A percentile compares a stretch with the other conserved stretches of the same genome.
These are phyloP conservation scores for Emergomyces orientalis DNA, from an alignment of 2,329 filamentous ascomycete species.

Conservation along the genomic window DNA sequence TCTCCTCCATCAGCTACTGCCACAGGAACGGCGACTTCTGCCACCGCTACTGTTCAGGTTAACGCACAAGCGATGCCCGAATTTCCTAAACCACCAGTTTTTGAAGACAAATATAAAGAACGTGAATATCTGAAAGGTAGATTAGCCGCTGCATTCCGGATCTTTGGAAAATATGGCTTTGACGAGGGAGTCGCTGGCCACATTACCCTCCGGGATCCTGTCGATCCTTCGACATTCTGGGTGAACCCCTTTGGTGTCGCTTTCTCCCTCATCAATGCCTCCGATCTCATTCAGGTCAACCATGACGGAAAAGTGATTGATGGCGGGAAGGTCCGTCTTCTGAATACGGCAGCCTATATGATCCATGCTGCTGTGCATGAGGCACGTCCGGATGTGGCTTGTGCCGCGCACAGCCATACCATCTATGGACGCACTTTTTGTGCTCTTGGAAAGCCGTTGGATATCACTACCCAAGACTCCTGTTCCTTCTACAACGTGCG, in stretches of 20 bases:
- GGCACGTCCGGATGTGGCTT: conserved; percentile 46
- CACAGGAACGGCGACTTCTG: conserved; percentile 14
- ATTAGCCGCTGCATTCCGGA: conserved; percentile 48
- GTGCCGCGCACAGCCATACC: conserved; percentile 48
- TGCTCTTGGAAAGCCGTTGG: conserved; percentile 33
- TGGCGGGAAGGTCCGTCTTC: conserved; percentile 43
- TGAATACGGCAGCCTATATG: conserved; percentile 44
- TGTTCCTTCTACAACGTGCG: conserved; percentile 38
- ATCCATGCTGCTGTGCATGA: conserved; percentile 47
- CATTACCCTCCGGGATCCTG: conserved; percentile 53
- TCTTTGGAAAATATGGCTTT: conserved; percentile 50
- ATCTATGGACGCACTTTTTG: conserved; percentile 43
- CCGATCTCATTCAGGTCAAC: conserved; percentile 59
- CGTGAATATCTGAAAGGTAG: conserved; percentile 47
- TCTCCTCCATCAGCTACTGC: conserved; percentile 24
- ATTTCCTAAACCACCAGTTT: conserved; percentile 29
- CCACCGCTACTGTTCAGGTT: conserved; percentile 18
- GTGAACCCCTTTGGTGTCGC: conserved; percentile 56
- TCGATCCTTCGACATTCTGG: conserved; percentile 54
- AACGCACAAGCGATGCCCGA: conserved; percentile 22
- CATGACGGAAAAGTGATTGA: conserved; percentile 53
- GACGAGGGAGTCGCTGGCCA: conserved; percentile 56
- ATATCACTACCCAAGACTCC: conserved; percentile 39
- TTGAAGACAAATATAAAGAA: conserved; percentile 38
- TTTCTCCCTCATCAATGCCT: conserved; percentile 53